Base-by-base conservation (phyloP, 352 stramenopile species). In the Pilasporangium apinafurcum region DNA sequence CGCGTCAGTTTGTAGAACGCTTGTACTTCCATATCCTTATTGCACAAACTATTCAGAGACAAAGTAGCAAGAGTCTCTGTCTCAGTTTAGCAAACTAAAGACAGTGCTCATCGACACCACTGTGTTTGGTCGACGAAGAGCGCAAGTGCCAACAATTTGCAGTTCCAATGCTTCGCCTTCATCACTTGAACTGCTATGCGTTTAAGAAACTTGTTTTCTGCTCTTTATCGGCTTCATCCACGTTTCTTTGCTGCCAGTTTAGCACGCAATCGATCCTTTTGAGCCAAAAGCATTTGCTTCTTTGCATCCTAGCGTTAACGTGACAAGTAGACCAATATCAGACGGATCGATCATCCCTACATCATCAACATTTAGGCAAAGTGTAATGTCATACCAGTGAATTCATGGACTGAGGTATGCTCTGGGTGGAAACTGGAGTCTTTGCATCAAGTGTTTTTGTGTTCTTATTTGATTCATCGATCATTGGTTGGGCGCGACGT, bases 261-360 rank as follows among this genome's bases (percentile, higher is more conserved):
- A 1, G 70, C 72, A 8, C 71, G 67, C 13, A 90, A 37, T 5
- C 74, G 59, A 47, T 87, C 74, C 39, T 85, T 87, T 37, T 90
- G 78, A 22, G 60, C 75, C 21, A 83, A 6, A 10, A 90, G 35
- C 8, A 67, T 37, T 31, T 62, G 55, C 48, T 69, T 86, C 53
- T 86, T 86, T 2, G 59, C 48, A 8, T 83, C 69, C 63, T 80
- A 33, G 20, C 21, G 26, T 5, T 12, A 26, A 12, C 18, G 16
- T 25, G 21, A 25, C 18, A 12, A 44, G 4, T 10, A 21, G 22
- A 31, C n/a, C 16, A 14, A 38, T n/a, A 28, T 42, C 22, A 33
- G 60, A 44, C 4, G 36, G 25, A 25, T 51, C 50, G 13, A 35
- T 17, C 33, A 24, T 5, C 32, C 30, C 22, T 18, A 41, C 51